phyloP scores from a whole-genome alignment of 2,329 filamentous ascomycete species.

The Pseudogymnoascus sp. region DNA sequence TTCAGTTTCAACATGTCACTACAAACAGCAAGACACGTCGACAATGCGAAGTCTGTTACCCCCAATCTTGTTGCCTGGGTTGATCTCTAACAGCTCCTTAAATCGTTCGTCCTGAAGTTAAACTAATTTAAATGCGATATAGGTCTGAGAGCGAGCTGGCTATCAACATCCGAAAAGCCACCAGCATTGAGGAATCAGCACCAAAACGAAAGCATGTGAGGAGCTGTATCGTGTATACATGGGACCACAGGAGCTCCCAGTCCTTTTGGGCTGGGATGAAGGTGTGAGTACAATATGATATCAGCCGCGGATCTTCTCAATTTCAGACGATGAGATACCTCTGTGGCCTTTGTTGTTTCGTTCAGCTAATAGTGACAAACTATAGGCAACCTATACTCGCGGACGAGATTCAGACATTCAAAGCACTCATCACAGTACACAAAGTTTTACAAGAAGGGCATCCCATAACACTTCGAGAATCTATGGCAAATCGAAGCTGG shows the following conservation, averaged over 20 bases:
- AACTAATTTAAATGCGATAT: slow-evolving; percentile 9
- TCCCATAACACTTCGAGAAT: slow-evolving; percentile 76
- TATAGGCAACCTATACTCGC: slow-evolving; percentile 88
- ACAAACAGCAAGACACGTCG: slow-evolving; percentile 8
- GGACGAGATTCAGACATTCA: slow-evolving; percentile 98
- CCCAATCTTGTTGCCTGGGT: neutral
- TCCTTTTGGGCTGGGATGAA: slow-evolving; percentile 99
- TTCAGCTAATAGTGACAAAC: slow-evolving; percentile 11
- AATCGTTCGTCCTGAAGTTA: neutral
- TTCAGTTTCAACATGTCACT: slow-evolving; percentile 7
- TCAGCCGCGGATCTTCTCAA: neutral
- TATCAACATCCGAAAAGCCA: slow-evolving; percentile 63
- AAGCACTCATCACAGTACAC: slow-evolving; percentile 93
- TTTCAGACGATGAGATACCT: neutral
- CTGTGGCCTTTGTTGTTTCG: neutral
- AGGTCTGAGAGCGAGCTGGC: slow-evolving; percentile 62
- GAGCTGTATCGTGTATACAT: slow-evolving; percentile 96
- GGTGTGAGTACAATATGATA: slow-evolving; percentile 54
- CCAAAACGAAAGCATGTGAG: slow-evolving; percentile 88
- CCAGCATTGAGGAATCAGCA: slow-evolving; percentile 57
- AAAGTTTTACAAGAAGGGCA: slow-evolving; percentile 97
- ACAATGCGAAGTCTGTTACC: slow-evolving; percentile 7
- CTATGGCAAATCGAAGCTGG: slow-evolving; percentile 81
- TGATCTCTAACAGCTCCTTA: neutral
- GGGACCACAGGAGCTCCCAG: slow-evolving; percentile 93